Conservation (phyloP, 352 stramenopile genomes). For the Globisporangium abappressorium region DNA sequence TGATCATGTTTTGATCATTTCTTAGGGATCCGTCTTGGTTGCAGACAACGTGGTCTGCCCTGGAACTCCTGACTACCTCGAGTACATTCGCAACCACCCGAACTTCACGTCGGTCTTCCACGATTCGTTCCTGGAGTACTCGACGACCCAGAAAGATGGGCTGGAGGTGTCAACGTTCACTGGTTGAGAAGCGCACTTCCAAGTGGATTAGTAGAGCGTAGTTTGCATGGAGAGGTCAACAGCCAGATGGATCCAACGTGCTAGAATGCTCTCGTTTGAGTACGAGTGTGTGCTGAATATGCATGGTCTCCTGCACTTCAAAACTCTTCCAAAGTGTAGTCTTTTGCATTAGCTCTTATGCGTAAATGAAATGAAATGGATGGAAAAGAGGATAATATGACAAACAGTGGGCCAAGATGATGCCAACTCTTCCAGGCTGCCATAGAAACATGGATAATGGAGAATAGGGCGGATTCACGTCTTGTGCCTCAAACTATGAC, state of each 20-base stretch:
- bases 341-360: too few species aligned
- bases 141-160: not conserved
- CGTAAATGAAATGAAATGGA: too few species aligned
- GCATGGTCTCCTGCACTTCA: not conserved
- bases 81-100: slow-evolving; percentile 27
- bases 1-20: not conserved
- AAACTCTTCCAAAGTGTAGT: too few species aligned
- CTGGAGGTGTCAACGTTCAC: not conserved
- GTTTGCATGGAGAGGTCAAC: not conserved
- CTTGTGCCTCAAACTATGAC: not conserved
- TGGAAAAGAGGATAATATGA: too few species aligned
- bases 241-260: not conserved
- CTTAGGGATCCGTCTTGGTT: slow-evolving; percentile 24
- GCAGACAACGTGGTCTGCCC: slow-evolving; percentile 39
- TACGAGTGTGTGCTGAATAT: not conserved
- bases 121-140: not conserved
- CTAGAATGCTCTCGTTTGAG: not conserved
- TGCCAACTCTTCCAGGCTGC: not conserved
- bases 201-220: not conserved
- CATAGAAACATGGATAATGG: not conserved
- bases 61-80: slow-evolving; percentile 32
- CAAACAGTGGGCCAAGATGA: not conserved
- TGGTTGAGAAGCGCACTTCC: not conserved
- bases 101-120: slow-evolving; percentile 24
- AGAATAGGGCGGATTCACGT: not conserved